Evolutionary conservation across 164 flowering plant species (phyloP).

Genomic region (Malania oleifera): DNA sequence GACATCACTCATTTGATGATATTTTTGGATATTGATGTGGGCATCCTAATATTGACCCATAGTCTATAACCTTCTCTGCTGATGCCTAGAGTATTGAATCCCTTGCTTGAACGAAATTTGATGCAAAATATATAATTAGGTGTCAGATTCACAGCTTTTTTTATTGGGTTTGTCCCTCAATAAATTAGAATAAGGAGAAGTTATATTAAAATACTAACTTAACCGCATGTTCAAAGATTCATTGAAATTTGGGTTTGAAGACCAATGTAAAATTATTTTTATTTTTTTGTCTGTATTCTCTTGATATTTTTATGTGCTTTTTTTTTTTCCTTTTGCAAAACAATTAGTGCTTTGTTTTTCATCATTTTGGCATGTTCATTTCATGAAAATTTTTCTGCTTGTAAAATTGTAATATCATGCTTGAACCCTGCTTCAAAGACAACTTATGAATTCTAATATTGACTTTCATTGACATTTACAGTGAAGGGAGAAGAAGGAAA

Average conservation of each 20-base stretch:
- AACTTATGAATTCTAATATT: not conserved
- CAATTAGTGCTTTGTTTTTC: not conserved
- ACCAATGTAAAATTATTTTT: not conserved
- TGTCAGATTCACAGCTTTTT: too few species aligned
- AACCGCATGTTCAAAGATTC: not conserved
- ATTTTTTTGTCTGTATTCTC: not conserved
- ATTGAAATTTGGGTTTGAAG: not conserved
- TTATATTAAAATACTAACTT: not conserved
- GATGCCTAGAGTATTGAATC: too few species aligned
- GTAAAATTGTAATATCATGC: not conserved
- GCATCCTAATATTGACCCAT: too few species aligned
- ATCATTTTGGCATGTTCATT: not conserved
- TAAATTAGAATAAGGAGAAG: not conserved
- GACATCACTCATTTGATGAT: too few species aligned
- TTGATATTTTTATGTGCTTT: not conserved
- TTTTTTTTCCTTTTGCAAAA: not conserved
- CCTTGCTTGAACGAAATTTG: too few species aligned
- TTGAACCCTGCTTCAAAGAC: not conserved
- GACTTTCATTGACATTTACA: constrained; percentile 22
- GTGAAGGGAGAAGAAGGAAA: constrained; percentile 97
- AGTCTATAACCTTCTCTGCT: too few species aligned
- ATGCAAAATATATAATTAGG: too few species aligned
- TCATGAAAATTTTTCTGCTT: not conserved
- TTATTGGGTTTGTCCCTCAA: too few species aligned
- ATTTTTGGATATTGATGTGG: too few species aligned